Conservation (phyloP, 2,329 filamentous ascomycete genomes). For the Botryotinia globosa region DNA sequence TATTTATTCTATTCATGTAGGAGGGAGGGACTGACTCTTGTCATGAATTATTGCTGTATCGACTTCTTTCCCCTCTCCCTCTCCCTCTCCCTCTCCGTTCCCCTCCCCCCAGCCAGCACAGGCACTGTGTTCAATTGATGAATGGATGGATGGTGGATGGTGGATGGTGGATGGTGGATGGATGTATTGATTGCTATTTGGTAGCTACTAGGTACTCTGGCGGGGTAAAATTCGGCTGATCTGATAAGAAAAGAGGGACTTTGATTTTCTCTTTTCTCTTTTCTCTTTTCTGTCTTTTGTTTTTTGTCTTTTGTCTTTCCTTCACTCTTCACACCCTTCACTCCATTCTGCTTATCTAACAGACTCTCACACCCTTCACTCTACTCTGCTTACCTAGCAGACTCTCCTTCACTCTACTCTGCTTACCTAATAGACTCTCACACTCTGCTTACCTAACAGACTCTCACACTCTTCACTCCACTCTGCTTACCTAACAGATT, state of each 20-base stretch:
- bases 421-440: too few relatives aligned
- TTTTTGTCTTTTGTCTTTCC: background rate
- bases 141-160: background rate
- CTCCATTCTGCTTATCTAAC: background rate
- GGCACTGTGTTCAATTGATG: background rate
- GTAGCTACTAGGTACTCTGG: background rate
- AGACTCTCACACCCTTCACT: too few relatives aligned
- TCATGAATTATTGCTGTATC: too few relatives aligned
- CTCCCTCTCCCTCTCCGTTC: background rate
- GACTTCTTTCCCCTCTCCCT: background rate
- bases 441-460: too few relatives aligned
- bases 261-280: background rate
- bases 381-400: too few relatives aligned
- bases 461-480: too few relatives aligned
- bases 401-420: too few relatives aligned
- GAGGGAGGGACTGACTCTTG: too few relatives aligned
- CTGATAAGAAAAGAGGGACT: background rate
- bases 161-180: background rate
- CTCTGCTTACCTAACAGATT: background rate
- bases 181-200: background rate
- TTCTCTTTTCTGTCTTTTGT: background rate
- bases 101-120: background rate
- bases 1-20: too few relatives aligned
- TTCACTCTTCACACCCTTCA: background rate
- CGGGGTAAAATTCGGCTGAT: background rate